These are phyloP conservation scores for Suhomyces guaymorum DNA, from an alignment of 1,139 yeast species.

Conservation along the genomic window DNA sequence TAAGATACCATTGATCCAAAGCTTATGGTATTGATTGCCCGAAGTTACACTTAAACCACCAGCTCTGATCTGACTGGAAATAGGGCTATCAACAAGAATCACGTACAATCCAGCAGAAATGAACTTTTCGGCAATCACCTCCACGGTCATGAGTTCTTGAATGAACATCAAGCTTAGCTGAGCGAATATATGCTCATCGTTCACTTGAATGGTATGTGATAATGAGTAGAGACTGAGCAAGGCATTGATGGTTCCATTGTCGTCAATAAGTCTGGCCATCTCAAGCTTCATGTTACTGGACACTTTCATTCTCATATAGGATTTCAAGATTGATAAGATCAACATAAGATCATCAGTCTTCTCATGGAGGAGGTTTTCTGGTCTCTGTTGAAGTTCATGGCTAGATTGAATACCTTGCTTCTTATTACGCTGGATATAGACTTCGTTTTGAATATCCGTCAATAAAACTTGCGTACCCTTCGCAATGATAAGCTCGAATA, in stretches of 20 bases:
- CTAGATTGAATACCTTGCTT: conserved; percentile 20
- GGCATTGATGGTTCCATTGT: conserved; percentile 61
- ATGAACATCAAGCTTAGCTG: conserved; percentile 70
- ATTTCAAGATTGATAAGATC: conserved; percentile 62
- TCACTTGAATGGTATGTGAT: conserved; percentile 61
- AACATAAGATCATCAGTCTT: conserved; percentile 55
- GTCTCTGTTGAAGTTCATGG: conserved; percentile 4
- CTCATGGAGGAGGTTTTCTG: conserved; percentile 1
- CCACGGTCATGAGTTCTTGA: conserved; percentile 65
- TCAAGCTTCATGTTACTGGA: conserved; percentile 50
- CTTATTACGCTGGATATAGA: conserved; percentile 29
- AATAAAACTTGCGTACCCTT: conserved; percentile 58
- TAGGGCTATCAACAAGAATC: conserved; percentile 71
- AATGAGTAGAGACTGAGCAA: conserved; percentile 67
- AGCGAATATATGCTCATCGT: conserved; percentile 69
- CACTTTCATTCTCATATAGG: conserved; percentile 54
- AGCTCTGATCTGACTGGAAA: conserved; percentile 64
- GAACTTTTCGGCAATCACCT: conserved; percentile 65
- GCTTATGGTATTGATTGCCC: conserved; percentile 59
- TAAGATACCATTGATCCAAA: conserved; percentile 82
- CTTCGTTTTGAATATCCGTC: conserved; percentile 58
- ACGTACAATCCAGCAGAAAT: conserved; percentile 67
- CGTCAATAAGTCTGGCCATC: conserved; percentile 54
- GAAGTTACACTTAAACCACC: conserved; percentile 57
- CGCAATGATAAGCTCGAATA: conserved; percentile 60